phyloP scores from a whole-genome alignment of 805 yeast species.

The Hermanozyma aechmeae region DNA sequence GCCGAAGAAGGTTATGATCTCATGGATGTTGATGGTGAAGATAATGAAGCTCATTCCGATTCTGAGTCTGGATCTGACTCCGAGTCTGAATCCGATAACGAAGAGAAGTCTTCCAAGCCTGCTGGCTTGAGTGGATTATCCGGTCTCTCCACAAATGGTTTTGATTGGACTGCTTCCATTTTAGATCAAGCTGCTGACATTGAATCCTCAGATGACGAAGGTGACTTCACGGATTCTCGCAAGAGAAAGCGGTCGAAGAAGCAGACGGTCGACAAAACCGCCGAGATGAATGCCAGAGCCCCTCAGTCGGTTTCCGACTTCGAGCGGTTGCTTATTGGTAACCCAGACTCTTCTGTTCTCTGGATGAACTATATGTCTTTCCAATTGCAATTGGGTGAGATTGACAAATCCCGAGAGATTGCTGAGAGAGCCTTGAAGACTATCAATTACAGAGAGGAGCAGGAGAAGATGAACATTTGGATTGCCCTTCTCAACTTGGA shows the following conservation, averaged over 20 bases:
- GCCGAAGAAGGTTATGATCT: too few relatives aligned
- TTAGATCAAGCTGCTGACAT: conserved; percentile 68
- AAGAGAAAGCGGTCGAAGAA: conserved; percentile 36
- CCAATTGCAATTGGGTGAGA: conserved; percentile 88
- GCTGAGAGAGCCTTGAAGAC: conserved; percentile 89
- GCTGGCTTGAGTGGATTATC: conserved; percentile 12
- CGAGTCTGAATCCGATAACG: conserved; percentile 19
- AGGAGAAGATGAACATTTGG: conserved; percentile 91
- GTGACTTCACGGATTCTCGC: conserved; percentile 44
- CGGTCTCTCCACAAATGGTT: conserved; percentile 78
- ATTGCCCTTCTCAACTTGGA: conserved; percentile 91
- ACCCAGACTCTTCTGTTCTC: conserved; percentile 84
- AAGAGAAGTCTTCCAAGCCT: conserved; percentile 12
- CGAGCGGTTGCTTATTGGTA: conserved; percentile 84
- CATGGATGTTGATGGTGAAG: conserved; percentile 17
- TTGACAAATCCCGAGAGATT: conserved; percentile 89
- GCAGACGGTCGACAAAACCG: conserved; percentile 70
- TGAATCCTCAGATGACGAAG: conserved; percentile 45
- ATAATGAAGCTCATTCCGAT: conserved; percentile 9
- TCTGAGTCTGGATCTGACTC: conserved; percentile 15
- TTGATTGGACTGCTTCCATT: conserved; percentile 92
- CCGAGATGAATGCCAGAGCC: conserved; percentile 69
- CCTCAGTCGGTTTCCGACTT: conserved; percentile 91
- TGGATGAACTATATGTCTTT: conserved; percentile 99
- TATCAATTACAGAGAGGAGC: conserved; percentile 84